phyloP scores from a whole-genome alignment of 331 rosid species.

The Dryas integrifolia region DNA sequence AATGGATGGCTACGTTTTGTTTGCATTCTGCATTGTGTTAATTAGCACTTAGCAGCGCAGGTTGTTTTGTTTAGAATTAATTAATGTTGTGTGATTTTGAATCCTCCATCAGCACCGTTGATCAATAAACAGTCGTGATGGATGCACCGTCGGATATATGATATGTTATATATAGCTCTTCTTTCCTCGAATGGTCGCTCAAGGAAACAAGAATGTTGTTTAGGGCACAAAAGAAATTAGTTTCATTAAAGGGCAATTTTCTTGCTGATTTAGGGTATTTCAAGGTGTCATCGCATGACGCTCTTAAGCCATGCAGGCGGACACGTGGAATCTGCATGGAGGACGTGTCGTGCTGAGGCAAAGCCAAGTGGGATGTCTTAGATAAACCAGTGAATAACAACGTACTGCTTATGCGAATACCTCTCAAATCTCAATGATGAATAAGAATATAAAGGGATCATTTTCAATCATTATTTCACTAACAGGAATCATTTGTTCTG shows the following conservation, averaged over 20 bases:
- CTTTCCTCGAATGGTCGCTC: neutral
- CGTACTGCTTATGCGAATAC: neutral
- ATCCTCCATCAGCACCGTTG: neutral
- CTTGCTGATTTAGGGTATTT: neutral
- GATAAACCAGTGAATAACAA: neutral
- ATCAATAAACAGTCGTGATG: neutral
- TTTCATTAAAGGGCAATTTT: neutral
- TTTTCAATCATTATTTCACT: no score
- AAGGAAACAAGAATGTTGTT: neutral
- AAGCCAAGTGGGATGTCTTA: neutral
- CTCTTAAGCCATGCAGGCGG: neutral
- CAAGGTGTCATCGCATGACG: neutral
- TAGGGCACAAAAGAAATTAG: neutral
- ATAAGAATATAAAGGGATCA: no score
- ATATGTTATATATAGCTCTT: no score
- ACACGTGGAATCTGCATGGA: neutral
- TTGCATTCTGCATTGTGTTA: neutral
- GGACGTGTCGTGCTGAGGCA: neutral
- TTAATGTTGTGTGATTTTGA: neutral
- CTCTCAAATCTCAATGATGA: no score
- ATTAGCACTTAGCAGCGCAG: neutral
- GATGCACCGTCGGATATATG: neutral
- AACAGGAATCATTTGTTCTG: no score
- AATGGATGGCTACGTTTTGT: neutral
- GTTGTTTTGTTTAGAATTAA: neutral